A percentile compares a stretch with the other conserved stretches of the same genome.
phyloP scores from a whole-genome alignment of 2,329 filamentous ascomycete species.

The Aotearoamyces nothofagi region DNA sequence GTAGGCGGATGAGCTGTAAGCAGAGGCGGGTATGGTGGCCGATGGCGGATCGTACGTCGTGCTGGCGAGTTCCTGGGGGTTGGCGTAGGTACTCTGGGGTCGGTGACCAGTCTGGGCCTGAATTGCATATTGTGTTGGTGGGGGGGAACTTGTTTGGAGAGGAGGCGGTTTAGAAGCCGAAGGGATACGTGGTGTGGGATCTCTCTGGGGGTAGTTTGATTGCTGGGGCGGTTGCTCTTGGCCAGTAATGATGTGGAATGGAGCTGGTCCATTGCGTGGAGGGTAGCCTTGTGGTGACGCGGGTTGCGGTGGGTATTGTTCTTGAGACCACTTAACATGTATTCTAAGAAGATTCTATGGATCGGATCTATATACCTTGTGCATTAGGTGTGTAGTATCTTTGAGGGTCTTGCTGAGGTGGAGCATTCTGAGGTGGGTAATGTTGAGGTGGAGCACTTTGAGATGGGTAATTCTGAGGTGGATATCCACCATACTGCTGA shows the following conservation, averaged over 20 bases:
- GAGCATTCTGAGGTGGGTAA: conserved; percentile 20
- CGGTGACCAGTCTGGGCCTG: conserved; percentile 31
- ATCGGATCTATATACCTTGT: conserved; percentile 13
- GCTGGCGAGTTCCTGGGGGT: conserved; percentile 64
- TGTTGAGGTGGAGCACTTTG: no score
- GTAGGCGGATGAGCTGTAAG: conserved; percentile 16
- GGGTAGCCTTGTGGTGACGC: conserved; percentile 39
- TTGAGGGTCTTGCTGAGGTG: conserved; percentile 41
- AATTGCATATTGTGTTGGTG: conserved; percentile 31
- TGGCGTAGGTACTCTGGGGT: conserved; percentile 53
- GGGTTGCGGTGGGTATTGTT: conserved; percentile 30
- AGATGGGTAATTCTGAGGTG: conserved; percentile 24
- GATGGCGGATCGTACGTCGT: conserved; percentile 65
- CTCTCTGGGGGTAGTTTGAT: conserved; percentile 35
- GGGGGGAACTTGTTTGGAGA: conserved; percentile 35
- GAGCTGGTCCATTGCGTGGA: conserved; percentile 35
- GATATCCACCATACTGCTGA: conserved; percentile 7
- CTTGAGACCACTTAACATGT: conserved; percentile 8
- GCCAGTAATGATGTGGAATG: conserved; percentile 50
- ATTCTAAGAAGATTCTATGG: conserved; percentile 3
- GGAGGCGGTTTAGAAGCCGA: conserved; percentile 30
- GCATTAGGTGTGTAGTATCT: conserved; percentile 54
- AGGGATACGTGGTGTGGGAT: conserved; percentile 32
- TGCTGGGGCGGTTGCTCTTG: conserved; percentile 21
- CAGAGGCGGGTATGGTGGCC: conserved; percentile 25